Conservation (phyloP, 2,329 filamentous ascomycete genomes). For the Akanthomyces uredinophilus region DNA sequence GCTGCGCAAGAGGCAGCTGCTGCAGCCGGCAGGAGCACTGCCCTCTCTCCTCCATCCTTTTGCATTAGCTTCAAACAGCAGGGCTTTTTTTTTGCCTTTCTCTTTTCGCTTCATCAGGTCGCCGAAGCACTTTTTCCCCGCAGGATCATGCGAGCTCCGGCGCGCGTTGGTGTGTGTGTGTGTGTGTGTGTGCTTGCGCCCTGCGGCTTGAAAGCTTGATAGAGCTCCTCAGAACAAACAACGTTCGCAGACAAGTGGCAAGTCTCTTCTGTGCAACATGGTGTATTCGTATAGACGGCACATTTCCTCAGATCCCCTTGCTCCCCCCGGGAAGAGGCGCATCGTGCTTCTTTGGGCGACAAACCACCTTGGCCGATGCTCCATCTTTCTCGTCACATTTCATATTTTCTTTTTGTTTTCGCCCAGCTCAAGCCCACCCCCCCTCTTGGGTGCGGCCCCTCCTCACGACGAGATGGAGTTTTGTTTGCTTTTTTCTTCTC, state of each 20-base stretch:
- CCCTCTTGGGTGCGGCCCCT: background rate
- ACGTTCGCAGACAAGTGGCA: too few relatives aligned
- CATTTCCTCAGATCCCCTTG: background rate
- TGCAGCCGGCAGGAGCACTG: background rate
- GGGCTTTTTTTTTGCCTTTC: background rate
- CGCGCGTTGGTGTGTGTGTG: too few relatives aligned
- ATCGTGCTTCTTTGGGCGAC: background rate
- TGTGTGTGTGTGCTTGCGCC: too few relatives aligned
- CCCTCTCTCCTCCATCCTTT: background rate
- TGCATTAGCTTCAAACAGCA: slow-evolving; percentile 1
- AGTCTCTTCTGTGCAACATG: too few relatives aligned
- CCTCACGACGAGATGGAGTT: background rate
- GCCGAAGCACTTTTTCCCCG: background rate
- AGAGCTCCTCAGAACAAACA: too few relatives aligned
- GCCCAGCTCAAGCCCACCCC: background rate
- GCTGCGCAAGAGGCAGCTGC: background rate
- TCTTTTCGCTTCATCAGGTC: background rate
- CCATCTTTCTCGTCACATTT: slow-evolving; percentile 14
- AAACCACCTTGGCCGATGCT: background rate
- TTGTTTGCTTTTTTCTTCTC: background rate
- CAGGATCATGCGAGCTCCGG: too few relatives aligned
- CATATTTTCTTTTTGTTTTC: background rate
- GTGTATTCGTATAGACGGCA: too few relatives aligned
- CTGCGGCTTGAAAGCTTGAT: too few relatives aligned
- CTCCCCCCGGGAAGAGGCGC: background rate